These are phyloP conservation scores for Plantago major DNA, from an alignment of 257 asterid species.

Conservation along the genomic window DNA sequence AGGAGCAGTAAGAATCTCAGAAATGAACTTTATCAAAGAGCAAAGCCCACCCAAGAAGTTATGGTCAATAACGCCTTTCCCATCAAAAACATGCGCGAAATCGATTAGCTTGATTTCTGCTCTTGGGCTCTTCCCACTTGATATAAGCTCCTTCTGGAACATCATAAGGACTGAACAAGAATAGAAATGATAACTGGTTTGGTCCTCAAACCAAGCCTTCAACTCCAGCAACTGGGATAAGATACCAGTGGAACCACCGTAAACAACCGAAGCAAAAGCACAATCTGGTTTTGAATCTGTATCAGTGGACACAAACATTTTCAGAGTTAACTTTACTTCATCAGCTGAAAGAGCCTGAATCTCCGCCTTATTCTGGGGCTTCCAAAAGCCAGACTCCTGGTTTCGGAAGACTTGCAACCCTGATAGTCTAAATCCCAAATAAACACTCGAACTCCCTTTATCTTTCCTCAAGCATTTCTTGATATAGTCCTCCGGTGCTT, in stretches of 20 bases:
- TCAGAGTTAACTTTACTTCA: slow-evolving; percentile 46
- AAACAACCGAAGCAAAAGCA: slow-evolving; percentile 67
- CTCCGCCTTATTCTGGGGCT: slow-evolving; percentile 37
- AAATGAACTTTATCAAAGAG: slow-evolving; percentile 33
- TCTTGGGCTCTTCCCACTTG: slow-evolving; percentile 33
- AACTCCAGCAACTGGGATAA: slow-evolving; percentile 70
- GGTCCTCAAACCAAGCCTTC: slow-evolving; percentile 85
- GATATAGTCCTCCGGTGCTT: slow-evolving; percentile 56
- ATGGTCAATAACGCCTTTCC: slow-evolving; percentile 36
- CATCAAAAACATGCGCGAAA: slow-evolving; percentile 48
- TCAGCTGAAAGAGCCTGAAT: slow-evolving; percentile 48
- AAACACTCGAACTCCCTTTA: slow-evolving; percentile 48
- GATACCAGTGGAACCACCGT: slow-evolving; percentile 76
- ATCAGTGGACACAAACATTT: slow-evolving; percentile 61
- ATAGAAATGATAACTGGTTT: slow-evolving; percentile 50
- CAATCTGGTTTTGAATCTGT: slow-evolving; percentile 53
- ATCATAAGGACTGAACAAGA: slow-evolving; percentile 46
- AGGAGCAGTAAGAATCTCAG: slow-evolving; percentile 31
- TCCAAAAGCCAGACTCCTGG: slow-evolving; percentile 54
- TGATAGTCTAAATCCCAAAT: slow-evolving; percentile 73
- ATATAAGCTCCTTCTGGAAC: slow-evolving; percentile 41
- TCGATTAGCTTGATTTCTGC: slow-evolving; percentile 53
- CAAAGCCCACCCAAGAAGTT: slow-evolving; percentile 39
- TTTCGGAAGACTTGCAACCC: slow-evolving; percentile 56
- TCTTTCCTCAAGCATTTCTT: slow-evolving; percentile 72